phyloP scores from a whole-genome alignment of 1,139 yeast species.

The Geotrichum histeridarum region DNA sequence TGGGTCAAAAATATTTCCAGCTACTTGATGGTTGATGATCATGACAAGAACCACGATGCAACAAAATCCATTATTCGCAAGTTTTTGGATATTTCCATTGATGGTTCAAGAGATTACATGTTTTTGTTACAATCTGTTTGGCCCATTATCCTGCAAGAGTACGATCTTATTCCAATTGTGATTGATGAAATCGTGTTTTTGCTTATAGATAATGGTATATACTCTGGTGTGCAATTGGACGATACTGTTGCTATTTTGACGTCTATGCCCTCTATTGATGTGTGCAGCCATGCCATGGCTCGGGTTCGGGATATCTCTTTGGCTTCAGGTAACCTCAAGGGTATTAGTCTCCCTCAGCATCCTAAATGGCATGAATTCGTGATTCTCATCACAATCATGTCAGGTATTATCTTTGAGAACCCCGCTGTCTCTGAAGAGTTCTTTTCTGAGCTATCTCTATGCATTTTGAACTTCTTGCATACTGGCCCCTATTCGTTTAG shows the following conservation, averaged over 20 bases:
- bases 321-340: slow-evolving; percentile 43
- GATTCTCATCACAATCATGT: slow-evolving; percentile 60
- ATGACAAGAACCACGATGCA: slow-evolving; percentile 52
- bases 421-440: slow-evolving; percentile 59
- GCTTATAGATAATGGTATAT: slow-evolving; percentile 10
- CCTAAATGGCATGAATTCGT: slow-evolving; percentile 70
- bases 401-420: slow-evolving; percentile 70
- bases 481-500: slow-evolving; percentile 69
- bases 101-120: slow-evolving; percentile 41
- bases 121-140: slow-evolving; percentile 61
- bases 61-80: slow-evolving; percentile 59
- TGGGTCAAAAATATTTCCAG: slow-evolving; percentile 72
- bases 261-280: slow-evolving; percentile 62
- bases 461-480: slow-evolving; percentile 68
- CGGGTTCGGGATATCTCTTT: slow-evolving; percentile 47
- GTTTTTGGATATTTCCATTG: slow-evolving; percentile 54
- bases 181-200: slow-evolving; percentile 15
- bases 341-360: slow-evolving; percentile 45
- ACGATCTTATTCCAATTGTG: slow-evolving; percentile 10
- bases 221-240: slow-evolving; percentile 22
- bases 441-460: slow-evolving; percentile 66
- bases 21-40: slow-evolving; percentile 38
- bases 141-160: slow-evolving; percentile 41
- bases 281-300: slow-evolving; percentile 61
- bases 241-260: slow-evolving; percentile 52